phyloP scores from a whole-genome alignment of 306 rosid species.

The Begonia masoniana region DNA sequence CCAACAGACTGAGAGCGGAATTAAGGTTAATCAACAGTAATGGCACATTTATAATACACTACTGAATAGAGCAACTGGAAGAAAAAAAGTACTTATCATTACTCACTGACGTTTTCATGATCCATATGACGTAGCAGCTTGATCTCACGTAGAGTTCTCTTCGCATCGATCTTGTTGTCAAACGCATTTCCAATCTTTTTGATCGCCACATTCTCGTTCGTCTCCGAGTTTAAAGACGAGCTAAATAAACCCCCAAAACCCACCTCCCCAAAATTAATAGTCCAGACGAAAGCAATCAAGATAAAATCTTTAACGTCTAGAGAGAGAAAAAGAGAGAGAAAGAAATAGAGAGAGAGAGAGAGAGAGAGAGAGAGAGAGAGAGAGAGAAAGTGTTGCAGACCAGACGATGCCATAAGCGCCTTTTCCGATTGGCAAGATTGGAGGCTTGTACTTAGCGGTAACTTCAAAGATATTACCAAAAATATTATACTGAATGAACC shows the following conservation, averaged over 20 bases:
- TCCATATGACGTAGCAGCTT: conserved; percentile 97
- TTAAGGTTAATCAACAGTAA: too few relatives aligned
- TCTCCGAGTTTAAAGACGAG: conserved; percentile 78
- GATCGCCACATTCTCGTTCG: conserved; percentile 77
- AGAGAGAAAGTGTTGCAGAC: conserved; percentile 16
- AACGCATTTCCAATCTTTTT: conserved; percentile 96
- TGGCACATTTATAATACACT: too few relatives aligned
- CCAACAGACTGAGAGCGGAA: too few relatives aligned
- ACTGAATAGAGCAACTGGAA: not conserved
- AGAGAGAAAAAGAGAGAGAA: too few relatives aligned
- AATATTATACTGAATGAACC: conserved; percentile 86
- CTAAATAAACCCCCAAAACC: conserved; percentile 14
- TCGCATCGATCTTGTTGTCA: conserved; percentile 90
- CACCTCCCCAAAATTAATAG: too few relatives aligned
- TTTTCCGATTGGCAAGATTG: conserved; percentile 96
- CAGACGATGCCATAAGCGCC: conserved; percentile 99
- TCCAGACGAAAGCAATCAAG: too few relatives aligned
- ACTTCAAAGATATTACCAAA: conserved; percentile 90
- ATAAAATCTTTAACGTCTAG: too few relatives aligned
- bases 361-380: not conserved
- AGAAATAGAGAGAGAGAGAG: too few relatives aligned
- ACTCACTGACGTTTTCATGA: conserved; percentile 82
- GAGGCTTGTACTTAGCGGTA: conserved; percentile 87
- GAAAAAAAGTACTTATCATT: not conserved
- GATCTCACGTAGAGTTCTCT: conserved; percentile 96